Evolutionary conservation across 1,284 basidiomycete species (phyloP), one percentile per base, ranked within the genome.

Genomic region (Calocybe gambosa): DNA sequence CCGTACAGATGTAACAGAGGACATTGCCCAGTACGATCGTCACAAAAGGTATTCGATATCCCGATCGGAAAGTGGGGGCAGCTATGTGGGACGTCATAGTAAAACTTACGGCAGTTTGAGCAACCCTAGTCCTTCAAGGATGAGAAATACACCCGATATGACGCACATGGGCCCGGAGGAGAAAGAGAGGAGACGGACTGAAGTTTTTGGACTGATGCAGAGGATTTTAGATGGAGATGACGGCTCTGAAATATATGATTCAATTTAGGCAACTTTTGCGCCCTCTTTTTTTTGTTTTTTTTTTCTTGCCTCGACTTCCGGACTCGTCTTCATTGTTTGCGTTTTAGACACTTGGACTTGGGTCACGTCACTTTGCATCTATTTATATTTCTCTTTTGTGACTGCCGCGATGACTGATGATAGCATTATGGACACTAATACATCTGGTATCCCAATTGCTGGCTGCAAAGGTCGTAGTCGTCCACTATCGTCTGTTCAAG

Each of bases 401-500:
- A 76, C 12, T 82, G 77, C 55, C 64, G 87, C 2, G 85, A 89
- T 40, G 75, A 75, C 12, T 59, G 70, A 43, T 78, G 86, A 49
- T 65, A 86, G 12, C 29, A 31, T 8, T 12, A 10, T 31, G 13
- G 5, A 26, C 5, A 9, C 9, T 26, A 9, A 26, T 26, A 26
- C 25, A 26, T 26, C 25, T 26, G 25, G 25, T 26, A 9, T 9
- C 5, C 5, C 25, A 19, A 15, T 9, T 5, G 9, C 25, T 26
- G 9, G 25, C 5, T 5, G 9, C 9, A 9, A 5, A 5, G 9
- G 25, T 26, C 9, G 9, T 26, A n/a, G n/a, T 19, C 53, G 50
- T 20, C 60, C 73, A 5, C 56, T 78, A 13, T 68, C 71, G 12
- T 57, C 66, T 20, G 61, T 44, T 21, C 85, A 89, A 62, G 85